These are phyloP conservation scores for Arctostaphylos glauca DNA, from an alignment of 148 eudicot species.

Conservation along the genomic window DNA sequence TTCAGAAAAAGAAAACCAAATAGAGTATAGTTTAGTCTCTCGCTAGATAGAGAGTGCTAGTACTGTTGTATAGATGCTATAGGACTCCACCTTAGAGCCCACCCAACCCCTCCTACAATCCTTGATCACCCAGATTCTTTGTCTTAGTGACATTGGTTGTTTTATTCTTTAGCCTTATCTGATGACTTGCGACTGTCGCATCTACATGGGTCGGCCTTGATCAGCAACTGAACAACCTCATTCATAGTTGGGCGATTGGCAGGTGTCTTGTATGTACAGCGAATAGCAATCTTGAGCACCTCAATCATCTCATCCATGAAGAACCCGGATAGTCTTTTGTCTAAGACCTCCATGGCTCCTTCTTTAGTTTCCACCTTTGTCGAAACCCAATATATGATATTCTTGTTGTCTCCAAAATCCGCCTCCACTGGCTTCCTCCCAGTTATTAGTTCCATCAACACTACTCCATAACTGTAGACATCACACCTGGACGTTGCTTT, in stretches of 20 bases:
- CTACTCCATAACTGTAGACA: conserved; percentile 95
- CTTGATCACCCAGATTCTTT: conserved; percentile 33
- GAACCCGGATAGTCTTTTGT: conserved; percentile 50
- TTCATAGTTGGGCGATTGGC: conserved; percentile 79
- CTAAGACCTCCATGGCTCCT: conserved; percentile 72
- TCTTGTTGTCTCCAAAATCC: conserved; percentile 92
- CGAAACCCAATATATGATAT: conserved; percentile 81
- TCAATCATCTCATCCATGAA: conserved; percentile 70
- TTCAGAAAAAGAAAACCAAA: conserved; percentile 25
- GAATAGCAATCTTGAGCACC: conserved; percentile 69
- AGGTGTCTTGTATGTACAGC: conserved; percentile 61
- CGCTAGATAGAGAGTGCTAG: conserved; percentile 25
- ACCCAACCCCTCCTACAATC: conserved; percentile 23
- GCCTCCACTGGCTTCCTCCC: conserved; percentile 88
- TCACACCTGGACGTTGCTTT: conserved; percentile 92
- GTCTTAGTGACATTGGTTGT: conserved; percentile 32
- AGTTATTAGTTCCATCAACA: conserved; percentile 84
- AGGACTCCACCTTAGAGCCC: conserved; percentile 26
- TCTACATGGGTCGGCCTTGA: conserved; percentile 72
- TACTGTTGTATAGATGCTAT: conserved; percentile 41
- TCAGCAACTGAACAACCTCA: conserved; percentile 70
- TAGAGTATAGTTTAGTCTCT: conserved; percentile 20
- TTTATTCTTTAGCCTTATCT: conserved; percentile 40
- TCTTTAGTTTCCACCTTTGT: conserved; percentile 75
- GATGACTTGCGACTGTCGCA: conserved; percentile 51